Percentiles rank a stretch among this genome's conserved stretches.
These are phyloP conservation scores for Wickerhamomyces kurtzmanii DNA, from an alignment of 805 yeast species.

Conservation along the genomic window DNA sequence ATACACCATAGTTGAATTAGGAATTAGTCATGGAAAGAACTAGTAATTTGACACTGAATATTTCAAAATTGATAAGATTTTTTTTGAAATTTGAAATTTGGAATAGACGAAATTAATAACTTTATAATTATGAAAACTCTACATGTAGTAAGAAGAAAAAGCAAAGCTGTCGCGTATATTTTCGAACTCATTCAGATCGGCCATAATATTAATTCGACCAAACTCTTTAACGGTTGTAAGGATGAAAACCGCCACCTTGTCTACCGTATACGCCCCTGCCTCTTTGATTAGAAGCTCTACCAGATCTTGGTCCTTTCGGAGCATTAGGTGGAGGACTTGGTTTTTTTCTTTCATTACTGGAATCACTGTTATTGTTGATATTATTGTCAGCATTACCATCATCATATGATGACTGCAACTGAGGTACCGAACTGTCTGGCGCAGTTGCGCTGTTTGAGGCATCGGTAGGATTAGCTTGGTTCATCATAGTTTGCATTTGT, in stretches of 20 bases:
- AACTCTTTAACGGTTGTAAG: slow-evolving; percentile 20
- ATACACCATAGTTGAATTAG: slow-evolving; percentile 42
- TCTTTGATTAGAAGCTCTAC: slow-evolving; percentile 15
- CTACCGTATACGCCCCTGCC: slow-evolving; percentile 10
- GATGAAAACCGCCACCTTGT: slow-evolving; percentile 29
- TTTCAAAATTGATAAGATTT: too few species aligned
- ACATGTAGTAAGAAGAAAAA: too few species aligned
- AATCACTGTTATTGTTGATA: slow-evolving; percentile 13
- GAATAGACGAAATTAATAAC: too few species aligned
- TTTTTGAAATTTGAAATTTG: too few species aligned
- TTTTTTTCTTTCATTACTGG: slow-evolving; percentile 15
- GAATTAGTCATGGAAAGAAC: slow-evolving; percentile 16
- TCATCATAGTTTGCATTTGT: slow-evolving; percentile 23
- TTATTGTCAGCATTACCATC: slow-evolving; percentile 9
- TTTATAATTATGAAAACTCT: too few species aligned
- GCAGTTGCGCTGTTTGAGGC: slow-evolving; percentile 7
- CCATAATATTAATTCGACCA: too few species aligned
- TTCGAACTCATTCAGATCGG: too few species aligned
- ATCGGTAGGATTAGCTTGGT: slow-evolving; percentile 13
- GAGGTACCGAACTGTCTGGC: slow-evolving; percentile 13
- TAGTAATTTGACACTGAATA: too few species aligned
- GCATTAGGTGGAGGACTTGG: slow-evolving; percentile 23
- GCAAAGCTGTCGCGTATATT: too few species aligned
- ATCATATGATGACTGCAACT: slow-evolving; percentile 13
- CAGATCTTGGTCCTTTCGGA: slow-evolving; percentile 45